Conservation (phyloP, 768 basidiomycete species). For the Punctularia strigosozonata region DNA sequence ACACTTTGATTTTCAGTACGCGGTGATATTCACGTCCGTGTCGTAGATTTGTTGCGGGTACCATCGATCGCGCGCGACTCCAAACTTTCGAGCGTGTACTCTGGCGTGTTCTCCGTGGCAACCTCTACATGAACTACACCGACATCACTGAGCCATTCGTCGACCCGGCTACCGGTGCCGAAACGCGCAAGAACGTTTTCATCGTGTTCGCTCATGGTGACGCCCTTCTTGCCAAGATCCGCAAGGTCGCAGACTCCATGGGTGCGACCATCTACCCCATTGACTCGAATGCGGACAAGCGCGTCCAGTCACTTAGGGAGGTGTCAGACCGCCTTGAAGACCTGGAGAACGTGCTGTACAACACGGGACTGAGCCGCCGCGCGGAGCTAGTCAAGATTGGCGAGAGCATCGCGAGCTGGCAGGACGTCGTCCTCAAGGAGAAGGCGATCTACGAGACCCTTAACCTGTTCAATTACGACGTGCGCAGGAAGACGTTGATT, state of each 20-base stretch:
- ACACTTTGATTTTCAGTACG: background rate
- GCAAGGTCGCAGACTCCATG: slow-evolving; percentile 98
- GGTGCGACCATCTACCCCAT: slow-evolving; percentile 95
- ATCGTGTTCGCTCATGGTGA: slow-evolving; percentile 99
- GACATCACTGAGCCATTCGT: slow-evolving; percentile 91
- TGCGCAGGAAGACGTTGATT: slow-evolving; percentile 84
- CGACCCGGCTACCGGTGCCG: slow-evolving; percentile 70
- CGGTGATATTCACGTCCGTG: background rate
- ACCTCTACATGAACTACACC: slow-evolving; percentile 97
- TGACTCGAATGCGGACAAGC: slow-evolving; percentile 88
- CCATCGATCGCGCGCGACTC: slow-evolving; percentile 85
- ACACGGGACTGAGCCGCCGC: slow-evolving; percentile 76
- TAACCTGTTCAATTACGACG: slow-evolving; percentile 92
- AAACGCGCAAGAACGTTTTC: slow-evolving; percentile 96
- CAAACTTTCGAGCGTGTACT: slow-evolving; percentile 94
- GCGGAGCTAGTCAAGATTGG: slow-evolving; percentile 76
- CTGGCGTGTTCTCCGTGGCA: slow-evolving; percentile 96
- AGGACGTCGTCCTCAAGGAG: slow-evolving; percentile 90
- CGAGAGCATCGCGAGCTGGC: slow-evolving; percentile 80
- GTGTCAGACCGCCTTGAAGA: slow-evolving; percentile 87
- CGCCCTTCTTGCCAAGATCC: slow-evolving; percentile 87
- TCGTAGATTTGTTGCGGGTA: slow-evolving; percentile 87
- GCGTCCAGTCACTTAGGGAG: slow-evolving; percentile 80
- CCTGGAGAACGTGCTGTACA: slow-evolving; percentile 78
- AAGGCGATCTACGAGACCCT: slow-evolving; percentile 93